phyloP scores from a whole-genome alignment of 2,329 filamentous ascomycete genomes.

The Cytospora paraplurivora region DNA sequence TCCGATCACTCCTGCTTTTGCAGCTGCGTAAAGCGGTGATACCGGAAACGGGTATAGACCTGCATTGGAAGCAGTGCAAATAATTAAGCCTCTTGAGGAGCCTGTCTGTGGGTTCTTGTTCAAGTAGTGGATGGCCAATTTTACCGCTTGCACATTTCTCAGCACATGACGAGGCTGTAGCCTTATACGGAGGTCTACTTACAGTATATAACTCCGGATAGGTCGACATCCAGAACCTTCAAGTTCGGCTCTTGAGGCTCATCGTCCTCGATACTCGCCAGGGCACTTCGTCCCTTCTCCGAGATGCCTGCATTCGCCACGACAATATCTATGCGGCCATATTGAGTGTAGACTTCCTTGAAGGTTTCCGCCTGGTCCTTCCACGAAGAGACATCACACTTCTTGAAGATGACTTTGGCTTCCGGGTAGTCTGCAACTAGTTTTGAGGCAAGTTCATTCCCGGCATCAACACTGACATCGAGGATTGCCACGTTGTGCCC shows the following conservation, averaged over 20 bases:
- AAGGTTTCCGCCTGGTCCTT: slow-evolving; percentile 37
- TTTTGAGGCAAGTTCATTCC: slow-evolving; percentile 32
- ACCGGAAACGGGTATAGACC: slow-evolving; percentile 54
- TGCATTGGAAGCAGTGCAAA: slow-evolving; percentile 57
- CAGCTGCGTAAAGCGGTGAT: slow-evolving; percentile 51
- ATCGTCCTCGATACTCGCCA: slow-evolving; percentile 35
- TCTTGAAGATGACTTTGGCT: slow-evolving; percentile 36
- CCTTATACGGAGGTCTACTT: slow-evolving; percentile 28
- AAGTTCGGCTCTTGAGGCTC: slow-evolving; percentile 41
- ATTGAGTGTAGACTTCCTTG: slow-evolving; percentile 31
- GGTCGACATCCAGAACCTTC: slow-evolving; percentile 42
- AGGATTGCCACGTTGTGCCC: slow-evolving; percentile 39
- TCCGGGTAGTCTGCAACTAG: slow-evolving; percentile 35
- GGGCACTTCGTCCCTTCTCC: slow-evolving; percentile 40
- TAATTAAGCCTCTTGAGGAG: slow-evolving; percentile 46
- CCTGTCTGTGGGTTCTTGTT: slow-evolving; percentile 37
- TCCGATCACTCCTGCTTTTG: slow-evolving; percentile 52
- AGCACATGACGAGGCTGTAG: not conserved
- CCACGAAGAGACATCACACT: slow-evolving; percentile 44
- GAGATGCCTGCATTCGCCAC: slow-evolving; percentile 54
- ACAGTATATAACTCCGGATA: slow-evolving; percentile 49
- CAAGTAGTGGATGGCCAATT: slow-evolving; percentile 54
- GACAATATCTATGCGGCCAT: slow-evolving; percentile 45
- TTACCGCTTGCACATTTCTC: slow-evolving; percentile 43
- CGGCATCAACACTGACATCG: slow-evolving; percentile 38